Base-by-base conservation (phyloP, 2,329 filamentous ascomycete species). In the Monosporascus sp. region DNA sequence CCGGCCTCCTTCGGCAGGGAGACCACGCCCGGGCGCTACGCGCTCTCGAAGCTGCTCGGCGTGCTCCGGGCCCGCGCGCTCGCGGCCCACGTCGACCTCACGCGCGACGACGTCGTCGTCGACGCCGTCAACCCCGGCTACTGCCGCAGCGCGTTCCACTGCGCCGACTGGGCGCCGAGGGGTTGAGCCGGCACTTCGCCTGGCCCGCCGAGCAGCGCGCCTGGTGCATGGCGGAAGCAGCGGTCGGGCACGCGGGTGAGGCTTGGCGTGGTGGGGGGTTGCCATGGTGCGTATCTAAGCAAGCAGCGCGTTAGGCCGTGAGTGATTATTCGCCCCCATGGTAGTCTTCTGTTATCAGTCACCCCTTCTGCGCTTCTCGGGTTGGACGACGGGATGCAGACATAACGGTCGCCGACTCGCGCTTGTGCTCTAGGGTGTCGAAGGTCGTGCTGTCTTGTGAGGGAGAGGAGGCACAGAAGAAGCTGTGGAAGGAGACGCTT, bases 41-140 rank as follows among this genome's bases (percentile, higher is more conserved):
- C 44, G 27, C 47, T 54, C 38, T 60, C 51, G 1, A 60, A 60
- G 53, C 49, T 61, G 22, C 54, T 63, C 14, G 49, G 55, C 31
- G 15, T 60, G 15, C 18, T 61, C 0, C 60, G 60, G 58, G 57
- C 50, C 18, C 53, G 56, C 5, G 56, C 54, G 25, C 49, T 61
- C 3, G 55, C 50, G 3, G 25, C 49, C n/a, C 58, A 44, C 11
- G 27, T 57, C 38, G 49, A 57, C 37, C 38, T 52, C 18, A 24
- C 22, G 24, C 51, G 20, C 5, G 37, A 18, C 37, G 27, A 55
- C 9, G 35, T 61, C 15, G 48, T 58, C 11, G 49, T 58, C 37
- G 60, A 60, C 41, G 53, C 55, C 11, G 47, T 55, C 22, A 62
- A 59, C 25, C 57, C 57, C 4, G 59, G 58, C 2, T 60, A 48